phyloP scores from a whole-genome alignment of 768 basidiomycete genomes.

The Lactarius vividus region DNA sequence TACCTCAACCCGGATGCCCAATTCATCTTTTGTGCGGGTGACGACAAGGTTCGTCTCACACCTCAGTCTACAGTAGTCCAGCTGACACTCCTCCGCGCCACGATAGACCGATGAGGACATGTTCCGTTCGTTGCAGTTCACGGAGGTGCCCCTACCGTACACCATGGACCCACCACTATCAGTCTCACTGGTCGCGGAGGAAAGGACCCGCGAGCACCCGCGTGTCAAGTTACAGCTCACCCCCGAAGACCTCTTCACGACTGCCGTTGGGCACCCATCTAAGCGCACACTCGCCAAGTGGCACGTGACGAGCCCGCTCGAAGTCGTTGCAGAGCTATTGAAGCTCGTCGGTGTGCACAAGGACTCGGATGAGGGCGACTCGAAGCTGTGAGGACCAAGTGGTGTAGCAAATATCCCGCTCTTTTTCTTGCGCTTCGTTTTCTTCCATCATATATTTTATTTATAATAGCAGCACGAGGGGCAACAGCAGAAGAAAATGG shows the following conservation, averaged over 20 bases:
- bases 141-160: slow-evolving; percentile 30
- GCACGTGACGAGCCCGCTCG: slow-evolving; percentile 88
- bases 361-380: slow-evolving; percentile 7
- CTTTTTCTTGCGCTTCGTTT: slow-evolving; percentile 31
- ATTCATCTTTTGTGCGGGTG: slow-evolving; percentile 96
- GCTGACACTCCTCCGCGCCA: background rate
- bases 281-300: slow-evolving; percentile 89
- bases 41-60: slow-evolving; percentile 73
- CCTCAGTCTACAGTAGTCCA: no score
- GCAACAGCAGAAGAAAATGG: background rate
- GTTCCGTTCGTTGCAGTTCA: slow-evolving; percentile 86
- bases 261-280: slow-evolving; percentile 85
- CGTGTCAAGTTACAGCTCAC: slow-evolving; percentile 60
- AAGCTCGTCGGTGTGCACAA: slow-evolving; percentile 45
- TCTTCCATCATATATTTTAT: background rate
- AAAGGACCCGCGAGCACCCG: slow-evolving; percentile 35
- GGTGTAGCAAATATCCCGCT: background rate
- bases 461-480: background rate
- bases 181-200: slow-evolving; percentile 40
- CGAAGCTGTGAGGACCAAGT: slow-evolving; percentile 2
- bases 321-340: slow-evolving; percentile 80
- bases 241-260: slow-evolving; percentile 80
- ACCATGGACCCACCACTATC: slow-evolving; percentile 55
- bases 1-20: slow-evolving; percentile 93
- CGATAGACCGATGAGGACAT: slow-evolving; percentile 95